Base-by-base conservation (phyloP, 768 basidiomycete species). In the Rhodosporidiobolus sp. region DNA sequence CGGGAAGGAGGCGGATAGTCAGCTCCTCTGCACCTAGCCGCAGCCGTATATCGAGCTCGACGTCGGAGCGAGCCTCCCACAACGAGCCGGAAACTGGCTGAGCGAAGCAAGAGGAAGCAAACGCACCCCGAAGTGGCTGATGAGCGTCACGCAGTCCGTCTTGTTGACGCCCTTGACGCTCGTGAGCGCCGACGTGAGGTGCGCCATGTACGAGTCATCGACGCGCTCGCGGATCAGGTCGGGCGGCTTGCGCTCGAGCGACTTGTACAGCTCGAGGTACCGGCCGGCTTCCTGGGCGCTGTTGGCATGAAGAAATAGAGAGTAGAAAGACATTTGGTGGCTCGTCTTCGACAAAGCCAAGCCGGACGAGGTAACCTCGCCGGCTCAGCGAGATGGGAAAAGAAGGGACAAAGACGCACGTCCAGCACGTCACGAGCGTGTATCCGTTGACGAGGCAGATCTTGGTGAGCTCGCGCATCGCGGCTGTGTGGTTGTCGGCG, bases 101-200 rank as follows among this genome's bases (percentile, higher is more conserved):
- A n/a, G n/a, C n/a, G n/a, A n/a, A n/a, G n/a, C n/a, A n/a, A n/a
- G n/a, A n/a, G n/a, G 9, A 28, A 20, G 20, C 8, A 26, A 26
- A 84, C 89, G 68, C 83, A 97, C 95, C 48, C 94, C 94, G 76
- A 94, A 89, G n/a, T 92, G 89, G 4, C 89, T 89, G 30, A 91
- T 87, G 53, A 99, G 83, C 7, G 95, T 98, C 81, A 92, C 88
- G 3, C 94, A 92, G 77, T 99, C 96, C 7, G 95, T 98, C 84
- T 95, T 96, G 82, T 98, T 98, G 73, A 99, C 92, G 76, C 91
- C 92, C 79, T 87, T 89, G 77, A 98, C 91, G 74, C 87, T 88
- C 3, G 95, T 98, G 35, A 99, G 84, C 1, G 91, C 86, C 28
- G 87, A 86, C 67, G 90, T 90, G 22, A 98, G 81, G 77, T 93